Evolutionary conservation across 2,329 filamentous ascomycete species (phyloP), one percentile per base, ranked within the genome.

Genomic region (Pseudogymnoascus sp.): DNA sequence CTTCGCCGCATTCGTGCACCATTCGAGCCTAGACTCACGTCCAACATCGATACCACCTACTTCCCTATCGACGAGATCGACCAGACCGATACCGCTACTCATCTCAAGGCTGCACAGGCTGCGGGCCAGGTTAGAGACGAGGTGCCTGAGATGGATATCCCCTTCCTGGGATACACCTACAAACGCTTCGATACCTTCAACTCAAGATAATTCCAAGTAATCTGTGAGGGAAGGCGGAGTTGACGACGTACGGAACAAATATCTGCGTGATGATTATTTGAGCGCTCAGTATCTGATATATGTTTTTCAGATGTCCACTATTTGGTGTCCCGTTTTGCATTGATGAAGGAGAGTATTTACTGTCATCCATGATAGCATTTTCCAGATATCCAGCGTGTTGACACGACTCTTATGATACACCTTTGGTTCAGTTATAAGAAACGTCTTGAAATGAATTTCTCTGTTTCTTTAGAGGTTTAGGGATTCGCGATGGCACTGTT

Each of bases 61-160:
- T 99, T 99, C 86, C 95, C 95, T 8, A 97, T 92, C 61, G 95
- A 99, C 73, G 95, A 99, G 77, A 97, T 99, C 73, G 92, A 96
- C 71, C 93, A 97, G 80, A 93, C 92, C 63, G 93, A 97, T 75
- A 96, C 92, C 67, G 91, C 90, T 63, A 95, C 92, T 23, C 84
- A 90, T 68, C 84, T 96, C 72, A 90, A 91, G 74, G 90, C 63
- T 11, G 65, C 90, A 18, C 90, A 96, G 76, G 91, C 90, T 60
- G 84, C 88, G 67, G 74, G 72, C 40, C 69, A 69, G 63, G 76
- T 76, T 67, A 80, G 83, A 8, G 90, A 93, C 69, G 90, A 96
- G 74, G 88, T 91, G 67, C 91, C 93, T 3, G 93, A 96, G 78
- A 93, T 97, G 86, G 96, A 90, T 78, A 79, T 99, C 77, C 95